Evolutionary conservation across 2,329 filamentous ascomycete genomes (phyloP), one percentile per base, ranked within the genome.

Genomic region (Aspergillus terreus): DNA sequence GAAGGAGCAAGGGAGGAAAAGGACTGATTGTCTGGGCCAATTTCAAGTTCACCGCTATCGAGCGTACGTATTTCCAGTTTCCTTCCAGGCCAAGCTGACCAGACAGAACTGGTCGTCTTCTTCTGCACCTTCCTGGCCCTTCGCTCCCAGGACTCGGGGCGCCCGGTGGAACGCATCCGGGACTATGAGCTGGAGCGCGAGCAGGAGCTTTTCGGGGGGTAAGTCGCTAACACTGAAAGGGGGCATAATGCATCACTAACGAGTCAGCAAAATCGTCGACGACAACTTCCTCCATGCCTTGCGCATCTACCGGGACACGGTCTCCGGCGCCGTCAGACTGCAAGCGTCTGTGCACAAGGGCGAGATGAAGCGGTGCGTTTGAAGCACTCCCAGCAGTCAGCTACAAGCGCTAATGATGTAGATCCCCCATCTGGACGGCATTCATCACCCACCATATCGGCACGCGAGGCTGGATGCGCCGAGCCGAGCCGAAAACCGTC

Each of bases 351-450:
- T 82, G 32, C 72, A 76, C 25, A 70, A 76, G 23, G 81, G 82
- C 1, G 73, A 75, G 1, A 73, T 78, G 66, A 76, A 77, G 56
- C 71, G 74, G 74, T 76, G 67, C 15, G 35, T 38, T 6, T 6
- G 33, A 56, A 15, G 19, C 19, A 19, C 19, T 19, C 19, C 19
- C 19, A 19, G 2, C 19, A 3, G 19, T 19, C 19, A 19, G 19
- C 19, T 19, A 19, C 19, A 19, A 19, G 19, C 19, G 9, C 17
- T 21, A 12, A 30, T 52, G 14, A 33, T 2, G 15, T 45, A 77
- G 75, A 17, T 78, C 80, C 2, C 82, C 82, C 0, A 78, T 85
- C 50, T 85, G 82, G 82, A 85, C 81, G 2, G 78, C 79, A 0
- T 82, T 82, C 54, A 71, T 82, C 17, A 78, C 77, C 1, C 66